phyloP scores from a whole-genome alignment of 352 stramenopile genomes.

The Globisporangium spiculum region DNA sequence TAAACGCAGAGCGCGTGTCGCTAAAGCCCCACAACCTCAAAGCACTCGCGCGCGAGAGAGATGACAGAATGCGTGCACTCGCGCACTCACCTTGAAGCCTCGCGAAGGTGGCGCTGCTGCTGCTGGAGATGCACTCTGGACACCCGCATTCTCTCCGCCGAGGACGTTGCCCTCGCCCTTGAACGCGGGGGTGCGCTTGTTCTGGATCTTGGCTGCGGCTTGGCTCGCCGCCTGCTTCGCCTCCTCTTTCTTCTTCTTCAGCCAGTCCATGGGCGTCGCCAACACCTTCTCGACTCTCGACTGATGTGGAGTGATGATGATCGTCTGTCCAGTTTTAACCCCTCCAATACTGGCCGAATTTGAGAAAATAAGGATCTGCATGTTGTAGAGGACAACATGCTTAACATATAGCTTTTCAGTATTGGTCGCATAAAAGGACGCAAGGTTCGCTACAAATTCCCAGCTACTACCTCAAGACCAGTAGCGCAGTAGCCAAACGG shows the following conservation, averaged over 20 bases:
- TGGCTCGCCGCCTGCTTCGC: slow-evolving; percentile 53
- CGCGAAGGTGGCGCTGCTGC: slow-evolving; percentile 14
- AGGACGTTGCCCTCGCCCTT: slow-evolving; percentile 67
- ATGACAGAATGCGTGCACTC: neutral
- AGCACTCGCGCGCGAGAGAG: neutral
- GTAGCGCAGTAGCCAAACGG: no score
- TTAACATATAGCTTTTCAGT: no score
- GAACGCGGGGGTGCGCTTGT: slow-evolving; percentile 56
- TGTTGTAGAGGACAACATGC: no score
- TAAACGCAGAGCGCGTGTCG: no score
- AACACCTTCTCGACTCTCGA: neutral
- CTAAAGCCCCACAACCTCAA: no score
- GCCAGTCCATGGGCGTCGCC: slow-evolving; percentile 49
- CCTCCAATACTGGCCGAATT: no score
- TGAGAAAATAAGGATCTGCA: no score
- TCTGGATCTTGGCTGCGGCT: slow-evolving; percentile 63
- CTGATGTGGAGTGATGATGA: neutral
- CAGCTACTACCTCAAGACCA: no score
- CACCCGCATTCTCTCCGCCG: slow-evolving; percentile 24
- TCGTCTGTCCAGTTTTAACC: neutral
- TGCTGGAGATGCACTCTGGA: slow-evolving; percentile 9
- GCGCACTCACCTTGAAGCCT: slow-evolving; percentile 35
- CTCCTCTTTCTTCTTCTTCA: slow-evolving; percentile 83
- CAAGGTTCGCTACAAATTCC: no score
- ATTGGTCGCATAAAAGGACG: no score